Evolutionary conservation across 257 asterid genomes (phyloP).

Genomic region (Fraxinus quadrangulata): DNA sequence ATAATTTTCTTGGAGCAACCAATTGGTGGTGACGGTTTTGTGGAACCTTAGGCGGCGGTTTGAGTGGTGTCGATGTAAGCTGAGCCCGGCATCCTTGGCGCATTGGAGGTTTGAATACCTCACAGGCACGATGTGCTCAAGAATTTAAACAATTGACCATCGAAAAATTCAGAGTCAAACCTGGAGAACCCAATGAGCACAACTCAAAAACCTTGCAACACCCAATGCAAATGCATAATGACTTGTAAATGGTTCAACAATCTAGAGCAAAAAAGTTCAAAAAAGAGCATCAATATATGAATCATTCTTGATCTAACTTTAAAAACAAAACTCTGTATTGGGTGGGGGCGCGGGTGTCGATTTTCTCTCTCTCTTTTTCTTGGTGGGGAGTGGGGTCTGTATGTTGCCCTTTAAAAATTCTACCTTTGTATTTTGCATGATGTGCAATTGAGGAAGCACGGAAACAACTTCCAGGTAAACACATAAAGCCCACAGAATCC

Average conservation of each 20-base stretch:
- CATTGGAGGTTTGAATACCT: too few relatives aligned
- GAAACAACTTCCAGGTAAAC: slow-evolving; percentile 82
- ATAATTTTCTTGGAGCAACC: too few relatives aligned
- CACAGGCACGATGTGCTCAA: too few relatives aligned
- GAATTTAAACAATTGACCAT: not conserved
- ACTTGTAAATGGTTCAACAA: slow-evolving; percentile 81
- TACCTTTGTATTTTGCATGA: slow-evolving; percentile 79
- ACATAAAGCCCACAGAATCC: slow-evolving; percentile 77
- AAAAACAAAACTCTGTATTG: not conserved
- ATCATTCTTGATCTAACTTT: slow-evolving; percentile 13
- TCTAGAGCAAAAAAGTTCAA: slow-evolving; percentile 37
- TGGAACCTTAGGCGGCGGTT: too few relatives aligned
- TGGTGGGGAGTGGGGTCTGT: too few relatives aligned
- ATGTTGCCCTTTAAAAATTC: not conserved
- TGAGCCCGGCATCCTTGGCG: too few relatives aligned
- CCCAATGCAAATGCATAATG: slow-evolving; percentile 81
- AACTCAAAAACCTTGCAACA: slow-evolving; percentile 77
- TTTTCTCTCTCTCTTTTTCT: too few relatives aligned
- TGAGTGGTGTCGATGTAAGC: too few relatives aligned
- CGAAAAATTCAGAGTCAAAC: slow-evolving; percentile 39
- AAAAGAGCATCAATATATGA: slow-evolving; percentile 7
- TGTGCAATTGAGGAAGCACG: slow-evolving; percentile 69
- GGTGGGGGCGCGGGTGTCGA: too few relatives aligned
- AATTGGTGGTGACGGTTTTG: too few relatives aligned
- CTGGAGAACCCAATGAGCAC: slow-evolving; percentile 90